A percentile compares a stretch with the other conserved stretches of the same genome.
Evolutionary conservation across 306 rosid species (phyloP).

Genomic region (Casuarina cunninghamiana): DNA sequence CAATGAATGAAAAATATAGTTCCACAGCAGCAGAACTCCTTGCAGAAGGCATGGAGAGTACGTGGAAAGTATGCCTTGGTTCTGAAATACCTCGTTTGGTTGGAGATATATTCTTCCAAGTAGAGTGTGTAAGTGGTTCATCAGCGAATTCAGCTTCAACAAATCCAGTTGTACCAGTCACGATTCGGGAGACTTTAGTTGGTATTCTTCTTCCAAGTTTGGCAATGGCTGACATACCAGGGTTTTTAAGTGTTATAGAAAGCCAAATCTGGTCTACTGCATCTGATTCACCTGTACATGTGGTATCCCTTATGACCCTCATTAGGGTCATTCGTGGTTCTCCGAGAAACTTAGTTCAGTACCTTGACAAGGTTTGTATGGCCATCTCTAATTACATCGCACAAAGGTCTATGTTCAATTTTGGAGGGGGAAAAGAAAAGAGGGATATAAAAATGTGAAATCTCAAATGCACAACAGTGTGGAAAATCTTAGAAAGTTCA

Average conservation of each 20-base stretch:
- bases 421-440: neutral
- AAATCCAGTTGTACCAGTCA: constrained; percentile 52
- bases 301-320: constrained; percentile 83
- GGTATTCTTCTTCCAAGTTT: constrained; percentile 95
- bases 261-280: constrained; percentile 99
- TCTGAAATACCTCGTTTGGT: constrained; percentile 77
- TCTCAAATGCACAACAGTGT: neutral
- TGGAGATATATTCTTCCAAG: constrained; percentile 88
- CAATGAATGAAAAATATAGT: constrained; percentile 88
- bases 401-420: constrained; percentile 1
- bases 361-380: constrained; percentile 88
- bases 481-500: neutral
- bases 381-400: constrained; percentile 20
- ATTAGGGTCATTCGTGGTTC: constrained; percentile 81
- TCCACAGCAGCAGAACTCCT: constrained; percentile 98
- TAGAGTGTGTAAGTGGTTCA: constrained; percentile 80
- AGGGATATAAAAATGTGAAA: neutral
- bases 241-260: constrained; percentile 73
- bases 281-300: constrained; percentile 91
- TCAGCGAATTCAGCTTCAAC: constrained; percentile 47
- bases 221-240: constrained; percentile 82
- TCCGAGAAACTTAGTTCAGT: constrained; percentile 80
- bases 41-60: constrained; percentile 95
- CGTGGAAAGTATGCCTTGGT: constrained; percentile 76
- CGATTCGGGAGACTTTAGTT: constrained; percentile 71